Evolutionary conservation across 2,329 filamentous ascomycete species (phyloP), one percentile per base, ranked within the genome.

Genomic region (Geosmithia flava): DNA sequence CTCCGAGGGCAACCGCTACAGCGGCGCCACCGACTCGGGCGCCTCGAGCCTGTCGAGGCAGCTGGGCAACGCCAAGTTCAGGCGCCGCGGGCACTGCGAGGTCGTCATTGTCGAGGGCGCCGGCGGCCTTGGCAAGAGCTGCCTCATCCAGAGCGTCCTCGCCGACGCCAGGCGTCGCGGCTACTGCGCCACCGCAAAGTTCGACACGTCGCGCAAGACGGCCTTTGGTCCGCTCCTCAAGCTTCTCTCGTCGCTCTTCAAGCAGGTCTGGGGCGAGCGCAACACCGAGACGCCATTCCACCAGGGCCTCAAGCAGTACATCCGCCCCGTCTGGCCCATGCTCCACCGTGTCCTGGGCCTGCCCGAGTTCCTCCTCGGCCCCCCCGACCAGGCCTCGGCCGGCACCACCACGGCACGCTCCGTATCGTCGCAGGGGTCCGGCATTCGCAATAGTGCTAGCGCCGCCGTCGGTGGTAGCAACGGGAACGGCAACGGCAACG

Each of bases 361-460:
- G 29, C 80, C 80, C 0, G 83, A 91, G 56, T 94, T 91, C 64
- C 66, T 83, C 7, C 68, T 83, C 19, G 77, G 76, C 3, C 63
- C 71, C 5, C 66, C 68, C 20, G 72, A 76, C 42, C 29, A 33
- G 10, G 13, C 50, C 3, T 33, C 45, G 30, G 20, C 29, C 23
- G 20, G 19, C 20, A 16, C 10, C 46, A 53, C 57, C 3, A 49
- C 64, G 8, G 51, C 58, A 7, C 62, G 65, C 40, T 65, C 67
- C 2, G 58, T 67, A 3, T 67, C 68, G 7, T 63, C 62, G 4
- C 57, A 59, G 20, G 65, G 53, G 52, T 53, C 56, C 47, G 55
- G 45, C 27, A 53, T 49, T 47, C 66, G 60, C 7, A 62, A 59
- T 33, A 61, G 57, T 48, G 59, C 33, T 11, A 37, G 33, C 15